Evolutionary conservation across 208 protist genomes (phyloP), one percentile per base, ranked within the genome.

Genomic region (Leptomonas seymouri): DNA sequence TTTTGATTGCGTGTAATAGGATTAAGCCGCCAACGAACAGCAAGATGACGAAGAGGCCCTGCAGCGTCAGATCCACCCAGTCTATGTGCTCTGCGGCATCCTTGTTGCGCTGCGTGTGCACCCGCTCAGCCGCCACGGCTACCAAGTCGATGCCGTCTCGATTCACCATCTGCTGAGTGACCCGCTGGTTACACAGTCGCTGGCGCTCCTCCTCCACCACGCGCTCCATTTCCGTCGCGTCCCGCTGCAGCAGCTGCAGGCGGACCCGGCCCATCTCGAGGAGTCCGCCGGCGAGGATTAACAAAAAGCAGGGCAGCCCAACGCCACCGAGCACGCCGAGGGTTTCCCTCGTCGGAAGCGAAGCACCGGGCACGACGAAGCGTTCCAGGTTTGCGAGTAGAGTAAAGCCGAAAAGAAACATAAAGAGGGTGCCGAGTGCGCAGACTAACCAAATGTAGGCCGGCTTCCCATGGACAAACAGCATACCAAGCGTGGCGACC

Each of bases 401-500:
- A n/a, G 80, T 49, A n/a, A 67, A 51, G 27, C 89, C 89, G 66
- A 92, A 86, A 31, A 86, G 49, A 42, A 88, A 82, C 36, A 75
- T 70, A 27, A 92, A 89, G 39, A 89, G 60, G 15, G 76, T 51
- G 25, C 39, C 65, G 1, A 91, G 64, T 21, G 60, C 65, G 18
- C 71, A 39, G 16, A 90, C 5, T 25, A 81, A 54, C 80, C 82
- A 88, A 5, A 81, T n/a, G 72, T 85, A 91, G 44, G 44, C 56
- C 9, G 49, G 36, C 63, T 85, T 88, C 16, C 69, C 67, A 57
- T 73, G 77, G 11, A 91, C 66, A 48, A 72, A 59, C 3, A 92
- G 75, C 34, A 86, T 62, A 2, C 86, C 86, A 15, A 92, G 12
- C 16, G 84, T 74, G 23, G 81, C 61, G 6, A 91, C 50, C 39